Conservation (phyloP, 2,329 filamentous ascomycete species). For the Cladosporium phlei region DNA sequence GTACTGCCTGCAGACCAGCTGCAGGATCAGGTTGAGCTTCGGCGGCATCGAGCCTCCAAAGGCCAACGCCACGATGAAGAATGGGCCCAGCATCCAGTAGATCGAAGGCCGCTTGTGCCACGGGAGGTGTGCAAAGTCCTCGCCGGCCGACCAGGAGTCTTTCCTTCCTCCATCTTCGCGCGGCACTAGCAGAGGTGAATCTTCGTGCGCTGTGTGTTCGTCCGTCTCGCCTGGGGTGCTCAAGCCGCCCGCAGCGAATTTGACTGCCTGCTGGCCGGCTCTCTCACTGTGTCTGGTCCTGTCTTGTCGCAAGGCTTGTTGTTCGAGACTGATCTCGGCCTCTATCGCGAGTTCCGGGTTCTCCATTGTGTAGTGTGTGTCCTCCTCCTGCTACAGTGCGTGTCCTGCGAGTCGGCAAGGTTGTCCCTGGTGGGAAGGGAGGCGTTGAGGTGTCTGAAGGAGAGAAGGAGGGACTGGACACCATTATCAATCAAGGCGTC, state of each 20-base stretch:
- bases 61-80: constrained; percentile 75
- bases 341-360: constrained; percentile 30
- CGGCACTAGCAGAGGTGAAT: constrained; percentile 22
- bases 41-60: constrained; percentile 84
- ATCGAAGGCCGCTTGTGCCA: constrained; percentile 64
- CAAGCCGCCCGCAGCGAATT: constrained; percentile 23
- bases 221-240: constrained; percentile 9
- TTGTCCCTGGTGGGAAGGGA: neutral
- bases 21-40: constrained; percentile 79
- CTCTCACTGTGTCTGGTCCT: constrained; percentile 15
- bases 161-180: constrained; percentile 19
- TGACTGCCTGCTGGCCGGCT: constrained; percentile 19
- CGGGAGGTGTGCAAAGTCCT: constrained; percentile 57
- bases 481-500: constrained; percentile 12
- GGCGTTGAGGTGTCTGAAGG: neutral
- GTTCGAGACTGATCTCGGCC: constrained; percentile 30
- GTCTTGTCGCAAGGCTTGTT: constrained; percentile 16
- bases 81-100: constrained; percentile 77
- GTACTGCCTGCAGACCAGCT: constrained; percentile 78
- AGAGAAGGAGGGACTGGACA: neutral
- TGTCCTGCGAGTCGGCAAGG: neutral
- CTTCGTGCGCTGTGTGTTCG: constrained; percentile 22
- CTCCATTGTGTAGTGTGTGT: constrained; percentile 27
- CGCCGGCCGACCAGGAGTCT: constrained; percentile 22
- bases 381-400: neutral